Evolutionary conservation across 1,139 yeast genomes (phyloP).

Genomic region (Yamadazyma trypodendri): DNA sequence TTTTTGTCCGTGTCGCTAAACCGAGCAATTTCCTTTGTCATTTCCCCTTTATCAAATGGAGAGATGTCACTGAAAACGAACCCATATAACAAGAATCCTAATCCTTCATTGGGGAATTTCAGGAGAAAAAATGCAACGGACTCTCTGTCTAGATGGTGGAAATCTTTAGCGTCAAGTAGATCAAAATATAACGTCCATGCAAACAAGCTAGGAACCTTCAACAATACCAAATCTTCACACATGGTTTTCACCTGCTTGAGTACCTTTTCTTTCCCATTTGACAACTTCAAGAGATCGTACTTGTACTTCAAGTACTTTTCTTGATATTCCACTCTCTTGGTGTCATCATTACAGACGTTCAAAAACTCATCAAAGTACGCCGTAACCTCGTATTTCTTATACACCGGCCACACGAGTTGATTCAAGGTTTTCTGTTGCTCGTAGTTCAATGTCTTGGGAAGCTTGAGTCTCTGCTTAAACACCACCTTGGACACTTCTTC

Average conservation of each 20-base stretch:
- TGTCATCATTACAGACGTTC: slow-evolving; percentile 64
- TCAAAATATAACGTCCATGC: slow-evolving; percentile 82
- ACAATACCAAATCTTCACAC: slow-evolving; percentile 72
- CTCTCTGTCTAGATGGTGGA: slow-evolving; percentile 50
- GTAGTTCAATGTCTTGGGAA: slow-evolving; percentile 32
- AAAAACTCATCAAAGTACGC: slow-evolving; percentile 55
- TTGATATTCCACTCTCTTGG: slow-evolving; percentile 56
- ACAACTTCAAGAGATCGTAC: slow-evolving; percentile 48
- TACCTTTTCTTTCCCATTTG: slow-evolving; percentile 37
- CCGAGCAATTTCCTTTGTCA: slow-evolving; percentile 14
- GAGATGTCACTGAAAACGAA: slow-evolving; percentile 67
- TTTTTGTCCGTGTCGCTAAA: slow-evolving; percentile 13
- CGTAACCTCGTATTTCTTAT: slow-evolving; percentile 51
- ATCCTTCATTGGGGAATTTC: slow-evolving; percentile 59
- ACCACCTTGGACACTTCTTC: slow-evolving; percentile 25
- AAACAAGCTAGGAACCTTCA: slow-evolving; percentile 55
- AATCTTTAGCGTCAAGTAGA: slow-evolving; percentile 59
- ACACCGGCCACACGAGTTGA: slow-evolving; percentile 49
- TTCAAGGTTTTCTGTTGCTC: slow-evolving; percentile 36
- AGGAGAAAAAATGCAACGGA: slow-evolving; percentile 50
- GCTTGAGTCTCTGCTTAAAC: slow-evolving; percentile 39
- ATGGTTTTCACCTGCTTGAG: slow-evolving; percentile 49
- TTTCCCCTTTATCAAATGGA: slow-evolving; percentile 43
- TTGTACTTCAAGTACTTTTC: slow-evolving; percentile 57
- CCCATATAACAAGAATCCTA: slow-evolving; percentile 63